Base-by-base conservation (phyloP, 805 yeast genomes). In the Barnettozyma sucrosica region DNA sequence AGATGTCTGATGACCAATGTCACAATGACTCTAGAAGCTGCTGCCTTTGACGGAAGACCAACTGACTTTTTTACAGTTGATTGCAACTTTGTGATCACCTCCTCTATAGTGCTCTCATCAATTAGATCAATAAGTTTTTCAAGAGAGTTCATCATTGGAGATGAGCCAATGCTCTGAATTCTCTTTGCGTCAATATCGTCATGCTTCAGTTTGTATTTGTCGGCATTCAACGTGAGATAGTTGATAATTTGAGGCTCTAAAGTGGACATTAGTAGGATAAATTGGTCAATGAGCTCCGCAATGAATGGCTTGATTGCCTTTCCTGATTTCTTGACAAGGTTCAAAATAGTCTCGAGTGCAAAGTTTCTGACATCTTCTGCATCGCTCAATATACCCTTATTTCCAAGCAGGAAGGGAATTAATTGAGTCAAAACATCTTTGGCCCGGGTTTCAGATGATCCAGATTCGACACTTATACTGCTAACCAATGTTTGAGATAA, bases 241-340 rank as follows among this genome's bases (percentile, higher is more conserved):
- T 93, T 92, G 52, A 88, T 76, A 2, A 85, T 80, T 60, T 90
- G 96, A 0, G 98, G 98, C 59, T 93, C 99, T 37, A 92, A 71
- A 0, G 93, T 83, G 0, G 97, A 87, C 80, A 92, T 80, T 50
- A 89, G 68, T 7, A 75, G 66, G 5, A 85, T 71, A 58, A 93
- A 74, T 44, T 87, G 87, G 36, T 79, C 83, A 5, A 89, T 68
- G 43, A 93, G 71, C 5, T 69, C 70, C 0, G 93, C 83, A 33
- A 85, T 78, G 63, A 80, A 88, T 2, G 87, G 83, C 53, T 73
- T 78, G 24, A 85, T 71, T 0, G 83, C 71, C 4, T 65, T 55
- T 0, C 89, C 84, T 1, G 84, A 77, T 25, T 79, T 77, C 51
- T 80, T 80, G 40, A 89, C 79, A 7, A 92, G 67, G 49, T 81